Evolutionary conservation across 352 stramenopile genomes (phyloP).

Genomic region (Phytophthora uliginosa): DNA sequence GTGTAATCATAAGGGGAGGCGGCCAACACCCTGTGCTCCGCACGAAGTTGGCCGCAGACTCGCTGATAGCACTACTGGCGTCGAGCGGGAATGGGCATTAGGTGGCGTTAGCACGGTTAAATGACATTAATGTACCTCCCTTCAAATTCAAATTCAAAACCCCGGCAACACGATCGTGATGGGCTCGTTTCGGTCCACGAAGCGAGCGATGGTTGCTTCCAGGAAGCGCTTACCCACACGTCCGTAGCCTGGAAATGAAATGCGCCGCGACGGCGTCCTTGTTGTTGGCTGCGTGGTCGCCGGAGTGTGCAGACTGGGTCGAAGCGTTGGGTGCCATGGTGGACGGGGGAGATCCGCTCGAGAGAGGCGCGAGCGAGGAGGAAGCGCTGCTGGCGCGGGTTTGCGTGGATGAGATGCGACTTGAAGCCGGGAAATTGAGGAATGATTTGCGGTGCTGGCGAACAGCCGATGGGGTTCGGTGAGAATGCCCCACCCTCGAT

Average conservation of each 20-base stretch:
- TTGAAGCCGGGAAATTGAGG: conserved; percentile 14
- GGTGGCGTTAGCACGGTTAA: too few species aligned
- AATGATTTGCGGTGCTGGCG: conserved; percentile 5
- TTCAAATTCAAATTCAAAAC: too few species aligned
- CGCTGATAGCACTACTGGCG: too few species aligned
- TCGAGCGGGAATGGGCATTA: too few species aligned
- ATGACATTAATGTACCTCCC: too few species aligned
- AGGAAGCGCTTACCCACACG: conserved; percentile 16
- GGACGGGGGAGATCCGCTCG: not conserved
- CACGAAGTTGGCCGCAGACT: too few species aligned
- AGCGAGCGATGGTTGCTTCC: conserved; percentile 14
- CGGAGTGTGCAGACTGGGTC: conserved; percentile 5
- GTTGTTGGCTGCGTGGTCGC: not conserved
- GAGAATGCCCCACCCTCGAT: not conserved
- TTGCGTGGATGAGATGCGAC: conserved; percentile 1
- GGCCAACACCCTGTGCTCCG: too few species aligned
- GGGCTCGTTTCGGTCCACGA: conserved; percentile 18
- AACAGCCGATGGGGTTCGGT: not conserved
- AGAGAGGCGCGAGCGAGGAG: not conserved
- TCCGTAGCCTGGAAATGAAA: conserved; percentile 23
- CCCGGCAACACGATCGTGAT: conserved; percentile 12
- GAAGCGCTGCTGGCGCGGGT: not conserved
- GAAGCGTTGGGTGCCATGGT: conserved; percentile 16
- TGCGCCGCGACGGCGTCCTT: conserved; percentile 17
- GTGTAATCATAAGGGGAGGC: too few species aligned